Evolutionary conservation across 2,329 filamentous ascomycete species (phyloP).

Genomic region (Tolypocladium capitatum): DNA sequence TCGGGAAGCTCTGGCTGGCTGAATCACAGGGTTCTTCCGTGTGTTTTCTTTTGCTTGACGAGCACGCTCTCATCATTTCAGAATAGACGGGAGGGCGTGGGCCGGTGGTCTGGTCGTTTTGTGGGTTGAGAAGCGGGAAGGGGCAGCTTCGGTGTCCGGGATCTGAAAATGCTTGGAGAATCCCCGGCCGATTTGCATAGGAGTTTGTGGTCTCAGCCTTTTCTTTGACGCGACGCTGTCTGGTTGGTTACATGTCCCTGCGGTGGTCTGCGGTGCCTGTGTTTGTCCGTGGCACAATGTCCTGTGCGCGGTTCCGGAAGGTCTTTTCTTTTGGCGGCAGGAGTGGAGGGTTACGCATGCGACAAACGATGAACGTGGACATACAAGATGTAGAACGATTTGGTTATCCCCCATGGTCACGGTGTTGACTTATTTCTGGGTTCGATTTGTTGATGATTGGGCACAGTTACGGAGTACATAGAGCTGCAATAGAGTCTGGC

Average conservation of each 20-base stretch:
- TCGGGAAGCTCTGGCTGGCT: background rate
- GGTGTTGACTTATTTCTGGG: background rate
- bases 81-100: background rate
- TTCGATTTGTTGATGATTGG: background rate
- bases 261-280: background rate
- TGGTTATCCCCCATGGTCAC: background rate
- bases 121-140: background rate
- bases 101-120: background rate
- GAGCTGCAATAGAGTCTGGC: background rate
- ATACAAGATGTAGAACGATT: background rate
- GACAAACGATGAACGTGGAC: slow-evolving; percentile 1
- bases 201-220: background rate
- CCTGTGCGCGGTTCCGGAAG: background rate
- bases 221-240: background rate
- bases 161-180: background rate
- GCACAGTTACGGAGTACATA: background rate
- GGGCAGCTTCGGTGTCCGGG: slow-evolving; percentile 1
- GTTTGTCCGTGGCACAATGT: background rate
- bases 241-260: background rate
- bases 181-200: background rate
- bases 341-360: background rate
- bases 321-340: background rate
- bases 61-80: background rate
- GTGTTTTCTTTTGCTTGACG: background rate
- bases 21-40: background rate